These are phyloP conservation scores for Kodamaea leandrae DNA, from an alignment of 805 yeast species.

Conservation along the genomic window DNA sequence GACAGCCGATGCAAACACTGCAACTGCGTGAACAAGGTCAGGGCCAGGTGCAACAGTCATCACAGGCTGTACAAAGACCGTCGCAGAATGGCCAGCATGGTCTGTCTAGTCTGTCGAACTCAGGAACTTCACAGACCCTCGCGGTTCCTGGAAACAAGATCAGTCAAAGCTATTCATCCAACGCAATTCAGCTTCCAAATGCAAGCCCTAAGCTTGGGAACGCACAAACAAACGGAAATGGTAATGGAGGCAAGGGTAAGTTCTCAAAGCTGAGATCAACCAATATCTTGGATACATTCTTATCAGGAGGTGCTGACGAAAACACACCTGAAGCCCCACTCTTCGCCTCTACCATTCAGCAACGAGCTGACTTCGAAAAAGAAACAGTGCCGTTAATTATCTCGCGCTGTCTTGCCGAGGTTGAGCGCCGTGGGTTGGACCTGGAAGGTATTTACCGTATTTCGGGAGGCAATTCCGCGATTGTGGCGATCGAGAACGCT, in stretches of 20 bases:
- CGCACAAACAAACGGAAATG: slow-evolving; percentile 5
- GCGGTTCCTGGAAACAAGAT: slow-evolving; percentile 8
- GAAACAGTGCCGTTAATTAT: slow-evolving; percentile 68
- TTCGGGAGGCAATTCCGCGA: slow-evolving; percentile 76
- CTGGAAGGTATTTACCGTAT: slow-evolving; percentile 89
- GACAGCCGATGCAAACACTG: slow-evolving; percentile 9
- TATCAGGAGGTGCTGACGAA: slow-evolving; percentile 11
- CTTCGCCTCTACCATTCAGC: slow-evolving; percentile 56
- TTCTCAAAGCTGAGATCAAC: slow-evolving; percentile 47
- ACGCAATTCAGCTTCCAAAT: slow-evolving; percentile 14
- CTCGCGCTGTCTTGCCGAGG: slow-evolving; percentile 67
- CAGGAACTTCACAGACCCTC: not conserved
- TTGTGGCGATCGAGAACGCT: slow-evolving; percentile 47
- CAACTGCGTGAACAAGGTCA: slow-evolving; percentile 4
- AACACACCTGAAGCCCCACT: slow-evolving; percentile 24
- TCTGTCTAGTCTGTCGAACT: not conserved
- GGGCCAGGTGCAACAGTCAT: not conserved
- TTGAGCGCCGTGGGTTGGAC: slow-evolving; percentile 72
- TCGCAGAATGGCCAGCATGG: not conserved
- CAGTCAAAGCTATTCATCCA: slow-evolving; percentile 15
- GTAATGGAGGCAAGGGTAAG: slow-evolving; percentile 15
- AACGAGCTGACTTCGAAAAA: slow-evolving; percentile 61
- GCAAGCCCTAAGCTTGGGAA: slow-evolving; percentile 5
- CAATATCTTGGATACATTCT: slow-evolving; percentile 40
- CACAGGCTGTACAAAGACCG: not conserved